phyloP scores from a whole-genome alignment of 2,329 filamentous ascomycete species.

The Nannizziopsis arthrosporioides region DNA sequence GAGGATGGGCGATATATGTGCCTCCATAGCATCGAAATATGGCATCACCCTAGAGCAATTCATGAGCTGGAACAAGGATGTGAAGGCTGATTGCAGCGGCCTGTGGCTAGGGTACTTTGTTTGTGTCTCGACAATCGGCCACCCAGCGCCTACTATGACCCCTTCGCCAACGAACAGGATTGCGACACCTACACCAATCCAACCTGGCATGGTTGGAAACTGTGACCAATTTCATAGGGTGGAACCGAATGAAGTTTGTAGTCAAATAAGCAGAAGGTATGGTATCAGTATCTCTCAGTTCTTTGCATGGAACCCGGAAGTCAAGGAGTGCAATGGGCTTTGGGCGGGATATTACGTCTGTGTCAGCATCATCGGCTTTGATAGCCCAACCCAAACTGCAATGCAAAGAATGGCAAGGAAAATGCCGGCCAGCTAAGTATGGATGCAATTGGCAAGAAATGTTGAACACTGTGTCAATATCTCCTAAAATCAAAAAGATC shows the following conservation, averaged over 20 bases:
- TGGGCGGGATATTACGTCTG: background rate
- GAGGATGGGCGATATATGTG: slow-evolving; percentile 1
- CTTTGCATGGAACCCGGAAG: slow-evolving; percentile 1
- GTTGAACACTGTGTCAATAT: too few relatives aligned
- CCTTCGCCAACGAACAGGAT: slow-evolving; percentile 3
- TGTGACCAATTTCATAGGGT: background rate
- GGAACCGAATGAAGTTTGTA: background rate
- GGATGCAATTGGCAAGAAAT: too few relatives aligned
- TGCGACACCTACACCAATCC: background rate
- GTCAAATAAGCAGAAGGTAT: background rate
- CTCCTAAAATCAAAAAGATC: too few relatives aligned
- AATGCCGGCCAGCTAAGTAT: too few relatives aligned
- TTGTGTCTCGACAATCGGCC: slow-evolving; percentile 6
- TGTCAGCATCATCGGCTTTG: background rate
- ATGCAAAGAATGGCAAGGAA: background rate
- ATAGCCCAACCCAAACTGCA: background rate
- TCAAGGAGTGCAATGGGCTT: background rate
- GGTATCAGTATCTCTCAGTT: background rate
- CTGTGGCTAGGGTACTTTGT: slow-evolving; percentile 15
- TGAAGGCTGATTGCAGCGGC: slow-evolving; percentile 6
- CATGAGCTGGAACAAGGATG: slow-evolving; percentile 10
- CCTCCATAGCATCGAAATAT: background rate
- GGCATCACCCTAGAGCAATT: slow-evolving; percentile 5
- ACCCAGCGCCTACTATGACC: slow-evolving; percentile 5
- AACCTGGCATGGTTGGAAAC: slow-evolving; percentile 1